A percentile compares a stretch with the other conserved stretches of the same genome.
These are phyloP conservation scores for Reticulascus tulasneorum DNA, from an alignment of 2,329 filamentous ascomycete species.

Conservation along the genomic window DNA sequence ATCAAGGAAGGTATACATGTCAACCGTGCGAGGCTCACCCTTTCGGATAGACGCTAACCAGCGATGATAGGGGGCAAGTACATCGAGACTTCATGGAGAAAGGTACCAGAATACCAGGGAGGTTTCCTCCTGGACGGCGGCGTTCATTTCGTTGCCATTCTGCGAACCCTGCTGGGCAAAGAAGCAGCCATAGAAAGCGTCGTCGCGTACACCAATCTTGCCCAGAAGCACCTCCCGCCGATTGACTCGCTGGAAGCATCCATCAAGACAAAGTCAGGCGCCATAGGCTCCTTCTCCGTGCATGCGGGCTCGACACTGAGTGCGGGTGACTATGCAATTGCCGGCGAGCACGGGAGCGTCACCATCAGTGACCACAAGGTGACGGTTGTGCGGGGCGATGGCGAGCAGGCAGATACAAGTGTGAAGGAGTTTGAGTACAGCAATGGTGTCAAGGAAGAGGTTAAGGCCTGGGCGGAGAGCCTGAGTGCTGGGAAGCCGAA, in stretches of 20 bases:
- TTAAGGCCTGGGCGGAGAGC: constrained; percentile 56
- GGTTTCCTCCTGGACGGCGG: constrained; percentile 75
- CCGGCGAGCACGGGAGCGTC: constrained; percentile 54
- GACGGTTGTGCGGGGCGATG: constrained; percentile 28
- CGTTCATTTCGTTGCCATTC: constrained; percentile 65
- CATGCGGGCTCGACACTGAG: constrained; percentile 52
- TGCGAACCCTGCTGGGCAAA: constrained; percentile 52
- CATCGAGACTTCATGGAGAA: constrained; percentile 48
- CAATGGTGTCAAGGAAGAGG: constrained; percentile 54
- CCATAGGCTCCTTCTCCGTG: constrained; percentile 53
- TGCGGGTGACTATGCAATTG: constrained; percentile 52
- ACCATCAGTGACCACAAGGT: constrained; percentile 42
- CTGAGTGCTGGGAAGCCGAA: constrained; percentile 44
- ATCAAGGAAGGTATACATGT: constrained; percentile 36
- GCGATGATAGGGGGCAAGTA: constrained; percentile 15
- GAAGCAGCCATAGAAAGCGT: constrained; percentile 39
- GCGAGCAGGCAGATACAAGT: constrained; percentile 23
- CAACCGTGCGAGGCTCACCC: neutral
- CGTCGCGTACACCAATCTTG: constrained; percentile 44
- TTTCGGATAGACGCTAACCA: neutral
- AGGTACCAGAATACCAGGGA: constrained; percentile 66
- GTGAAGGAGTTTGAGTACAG: constrained; percentile 44
- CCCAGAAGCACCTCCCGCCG: constrained; percentile 54
- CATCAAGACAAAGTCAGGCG: constrained; percentile 49
- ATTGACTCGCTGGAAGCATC: constrained; percentile 64